Percentiles rank a stretch among this genome's conserved stretches.
phyloP scores from a whole-genome alignment of 2,329 filamentous ascomycete genomes.

The Penicillium sp. region DNA sequence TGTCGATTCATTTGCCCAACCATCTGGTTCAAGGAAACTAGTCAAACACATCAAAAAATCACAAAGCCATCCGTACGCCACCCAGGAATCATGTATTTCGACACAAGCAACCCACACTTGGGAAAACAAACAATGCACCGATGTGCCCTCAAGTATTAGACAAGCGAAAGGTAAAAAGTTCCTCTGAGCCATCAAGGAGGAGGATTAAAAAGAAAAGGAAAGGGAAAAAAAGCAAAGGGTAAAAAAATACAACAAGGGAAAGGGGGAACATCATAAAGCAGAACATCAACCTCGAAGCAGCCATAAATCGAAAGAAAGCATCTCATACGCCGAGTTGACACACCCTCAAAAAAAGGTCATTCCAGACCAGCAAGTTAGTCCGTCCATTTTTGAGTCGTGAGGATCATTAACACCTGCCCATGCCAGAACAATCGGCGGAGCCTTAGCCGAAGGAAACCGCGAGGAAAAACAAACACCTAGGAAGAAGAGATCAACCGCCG shows the following conservation, averaged over 20 bases:
- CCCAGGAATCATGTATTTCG: conserved; percentile 25
- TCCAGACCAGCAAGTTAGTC: conserved; percentile 31
- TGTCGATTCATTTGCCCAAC: conserved; percentile 18
- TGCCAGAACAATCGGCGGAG: conserved; percentile 32
- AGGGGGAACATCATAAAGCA: conserved; percentile 21
- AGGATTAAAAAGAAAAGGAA: conserved; percentile 9
- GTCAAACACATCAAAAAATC: conserved; percentile 14
- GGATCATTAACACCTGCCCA: conserved; percentile 42
- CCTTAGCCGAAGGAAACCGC: conserved; percentile 24
- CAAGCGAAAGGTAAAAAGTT: conserved; percentile 22
- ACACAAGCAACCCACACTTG: conserved; percentile 20
- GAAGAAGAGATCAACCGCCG: conserved; percentile 15
- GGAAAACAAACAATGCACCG: conserved; percentile 19
- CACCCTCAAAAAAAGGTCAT: conserved; percentile 29
- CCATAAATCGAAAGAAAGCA: conserved; percentile 18
- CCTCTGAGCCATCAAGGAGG: conserved; percentile 14
- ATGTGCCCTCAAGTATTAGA: conserved; percentile 25
- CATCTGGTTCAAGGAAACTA: conserved; percentile 19
- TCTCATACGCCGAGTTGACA: conserved; percentile 33
- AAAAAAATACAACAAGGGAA: conserved; percentile 19
- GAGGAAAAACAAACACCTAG: conserved; percentile 15
- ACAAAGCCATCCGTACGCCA: conserved; percentile 26
- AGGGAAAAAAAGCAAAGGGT: conserved; percentile 16
- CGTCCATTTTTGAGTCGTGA: conserved; percentile 38
- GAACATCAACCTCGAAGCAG: conserved; percentile 23